Percentiles rank a stretch among this genome's conserved stretches.
phyloP scores from a whole-genome alignment of 2,329 filamentous ascomycete genomes.

The Fusarium pseudonygamai region DNA sequence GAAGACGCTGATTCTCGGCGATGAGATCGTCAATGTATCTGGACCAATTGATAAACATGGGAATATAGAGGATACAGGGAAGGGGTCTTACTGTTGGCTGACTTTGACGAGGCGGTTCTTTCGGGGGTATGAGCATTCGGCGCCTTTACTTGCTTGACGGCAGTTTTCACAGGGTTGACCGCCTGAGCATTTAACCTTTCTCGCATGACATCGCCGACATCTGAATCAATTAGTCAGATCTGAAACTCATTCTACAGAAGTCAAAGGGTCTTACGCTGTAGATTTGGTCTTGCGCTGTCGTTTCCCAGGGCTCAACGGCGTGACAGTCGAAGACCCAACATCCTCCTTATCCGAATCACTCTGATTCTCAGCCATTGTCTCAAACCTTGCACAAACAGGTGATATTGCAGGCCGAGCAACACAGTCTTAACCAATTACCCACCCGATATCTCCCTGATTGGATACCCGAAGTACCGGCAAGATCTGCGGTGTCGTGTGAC shows the following conservation, averaged over 20 bases:
- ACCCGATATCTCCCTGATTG: conserved; percentile 25
- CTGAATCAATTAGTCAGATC: conserved; percentile 6
- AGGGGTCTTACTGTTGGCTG: conserved; percentile 41
- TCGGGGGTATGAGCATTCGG: conserved; percentile 47
- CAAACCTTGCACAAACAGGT: not conserved
- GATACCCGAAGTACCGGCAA: not conserved
- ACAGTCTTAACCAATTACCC: not conserved
- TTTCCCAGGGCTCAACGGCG: conserved; percentile 12
- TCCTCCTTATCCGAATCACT: conserved; percentile 38
- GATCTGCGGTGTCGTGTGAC: conserved; percentile 23
- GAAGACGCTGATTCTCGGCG: conserved; percentile 47
- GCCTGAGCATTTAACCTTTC: conserved; percentile 49
- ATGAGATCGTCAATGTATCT: conserved; percentile 50
- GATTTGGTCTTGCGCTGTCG: conserved; percentile 40
- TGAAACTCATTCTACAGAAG: not conserved
- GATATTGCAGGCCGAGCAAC: not conserved
- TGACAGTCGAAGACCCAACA: conserved; percentile 14
- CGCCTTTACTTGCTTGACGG: conserved; percentile 42
- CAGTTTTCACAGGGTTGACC: conserved; percentile 49
- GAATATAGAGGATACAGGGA: rapidly evolving
- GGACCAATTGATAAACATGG: not conserved
- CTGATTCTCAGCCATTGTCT: not conserved
- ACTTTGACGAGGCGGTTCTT: conserved; percentile 48
- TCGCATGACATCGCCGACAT: conserved; percentile 47
- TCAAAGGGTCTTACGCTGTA: conserved; percentile 29